Evolutionary conservation across 371 early-diverging fungal species (phyloP), one percentile per base, ranked within the genome.

Genomic region (Apophysomyces variabilis): DNA sequence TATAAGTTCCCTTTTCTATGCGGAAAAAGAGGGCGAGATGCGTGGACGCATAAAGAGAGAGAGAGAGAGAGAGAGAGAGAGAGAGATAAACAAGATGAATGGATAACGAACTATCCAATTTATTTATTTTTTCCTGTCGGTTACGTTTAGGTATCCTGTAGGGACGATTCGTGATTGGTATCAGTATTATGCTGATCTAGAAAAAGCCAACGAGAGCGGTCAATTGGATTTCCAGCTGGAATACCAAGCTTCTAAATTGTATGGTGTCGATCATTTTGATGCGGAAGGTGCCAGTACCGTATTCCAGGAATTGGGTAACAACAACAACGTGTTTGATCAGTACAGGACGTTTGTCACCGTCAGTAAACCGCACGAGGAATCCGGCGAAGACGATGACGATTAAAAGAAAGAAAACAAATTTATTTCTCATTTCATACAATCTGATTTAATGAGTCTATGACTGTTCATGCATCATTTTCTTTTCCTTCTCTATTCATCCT

Each of bases 101-200:
- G 32, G 32, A 26, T 26, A 26, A 26, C 32, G 32, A 26, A 26
- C 32, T 2, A 26, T 26, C 3, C n/a, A 3, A 14, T 59, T 61
- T 13, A 1, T 61, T 61, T 21, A 45, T 58, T 18, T 44, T 26
- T 61, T 16, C 41, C 8, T 57, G 13, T 16, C 14, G 1, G 9
- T 13, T 6, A 18, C 16, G 5, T 61, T 6, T 61, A 67, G 79
- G 71, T 61, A 73, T 68, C 67, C 66, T 72, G 37, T 68, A 64
- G 78, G 85, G 12, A 56, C 62, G 2, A 61, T 86, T 46, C 47
- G 69, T 7, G 76, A 79, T 37, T 86, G 76, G 64, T 54, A 59
- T 14, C 86, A 86, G 66, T 84, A 79, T 65, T 84, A 71, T 68
- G 60, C 78, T 21, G 76, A 86, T 57, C 44, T 84, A 1, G 60